Conservation (phyloP, 306 rosid genomes). For the Cucurbita pepo region DNA sequence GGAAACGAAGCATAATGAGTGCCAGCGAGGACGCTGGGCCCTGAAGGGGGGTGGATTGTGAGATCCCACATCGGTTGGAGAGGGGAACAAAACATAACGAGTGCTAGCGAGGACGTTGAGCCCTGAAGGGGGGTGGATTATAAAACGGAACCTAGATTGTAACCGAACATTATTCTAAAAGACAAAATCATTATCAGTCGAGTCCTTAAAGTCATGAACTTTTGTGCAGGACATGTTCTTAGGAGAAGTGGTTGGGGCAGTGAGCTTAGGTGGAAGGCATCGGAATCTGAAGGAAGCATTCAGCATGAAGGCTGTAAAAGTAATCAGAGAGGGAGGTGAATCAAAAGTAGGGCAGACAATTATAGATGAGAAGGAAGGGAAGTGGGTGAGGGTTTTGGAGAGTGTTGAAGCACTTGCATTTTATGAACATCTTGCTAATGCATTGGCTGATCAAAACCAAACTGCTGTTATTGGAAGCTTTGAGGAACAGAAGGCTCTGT, state of each 20-base stretch:
- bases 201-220: neutral
- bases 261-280: conserved; percentile 22
- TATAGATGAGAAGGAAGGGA: conserved; percentile 37
- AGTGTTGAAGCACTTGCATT: conserved; percentile 21
- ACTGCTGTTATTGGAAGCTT: conserved; percentile 65
- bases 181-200: neutral
- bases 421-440: conserved; percentile 27
- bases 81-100: no score
- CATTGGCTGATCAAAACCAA: conserved; percentile 37
- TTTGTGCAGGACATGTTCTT: conserved; percentile 51
- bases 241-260: conserved; percentile 67
- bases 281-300: conserved; percentile 21
- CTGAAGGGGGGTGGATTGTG: no score
- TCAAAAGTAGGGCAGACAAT: conserved; percentile 41
- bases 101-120: no score
- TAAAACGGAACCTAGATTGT: neutral
- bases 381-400: conserved; percentile 40
- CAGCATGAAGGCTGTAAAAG: conserved; percentile 26
- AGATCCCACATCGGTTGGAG: no score
- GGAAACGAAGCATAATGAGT: no score
- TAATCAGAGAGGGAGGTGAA: conserved; percentile 32
- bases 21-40: no score
- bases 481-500: conserved; percentile 38
- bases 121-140: no score
- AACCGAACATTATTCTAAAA: neutral